A percentile compares a stretch with the other conserved stretches of the same genome.
Conservation (phyloP, 2,329 filamentous ascomycete genomes). For the Colletotrichum sansevieriae region DNA sequence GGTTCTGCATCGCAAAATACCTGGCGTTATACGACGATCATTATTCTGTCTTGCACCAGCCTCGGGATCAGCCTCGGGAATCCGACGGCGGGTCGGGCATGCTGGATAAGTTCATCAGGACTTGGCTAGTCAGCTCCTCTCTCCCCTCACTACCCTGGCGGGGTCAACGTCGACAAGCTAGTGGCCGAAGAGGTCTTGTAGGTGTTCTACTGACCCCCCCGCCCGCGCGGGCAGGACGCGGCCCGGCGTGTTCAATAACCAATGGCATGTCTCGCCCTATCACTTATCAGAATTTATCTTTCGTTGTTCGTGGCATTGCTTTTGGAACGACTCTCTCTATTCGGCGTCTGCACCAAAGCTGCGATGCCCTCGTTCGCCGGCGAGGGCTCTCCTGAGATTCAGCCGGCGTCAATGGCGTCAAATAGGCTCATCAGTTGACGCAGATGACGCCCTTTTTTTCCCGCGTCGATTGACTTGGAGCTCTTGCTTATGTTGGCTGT, state of each 20-base stretch:
- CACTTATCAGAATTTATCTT: conserved; percentile 38
- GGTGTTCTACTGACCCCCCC: conserved; percentile 31
- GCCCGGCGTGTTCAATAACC: conserved; percentile 30
- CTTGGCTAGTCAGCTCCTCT: conserved; percentile 13
- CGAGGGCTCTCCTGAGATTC: conserved; percentile 20
- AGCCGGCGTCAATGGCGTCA: conserved; percentile 37
- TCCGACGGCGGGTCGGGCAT: conserved; percentile 14
- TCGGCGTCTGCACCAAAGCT: conserved; percentile 22
- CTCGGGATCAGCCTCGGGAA: conserved; percentile 21
- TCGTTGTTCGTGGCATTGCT: conserved; percentile 34
- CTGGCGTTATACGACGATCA: conserved; percentile 33
- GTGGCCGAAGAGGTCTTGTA: conserved; percentile 33
- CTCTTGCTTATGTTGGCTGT: conserved; percentile 36
- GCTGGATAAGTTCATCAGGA: conserved; percentile 33
- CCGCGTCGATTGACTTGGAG: conserved; percentile 35
- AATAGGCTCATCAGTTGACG: conserved; percentile 33
- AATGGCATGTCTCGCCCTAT: conserved; percentile 40
- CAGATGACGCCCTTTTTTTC: conserved; percentile 35
- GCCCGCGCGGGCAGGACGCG: conserved; percentile 32
- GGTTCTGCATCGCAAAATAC: conserved; percentile 35
- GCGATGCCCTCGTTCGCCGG: conserved; percentile 9
- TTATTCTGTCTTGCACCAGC: conserved; percentile 33
- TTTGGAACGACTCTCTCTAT: conserved; percentile 31
- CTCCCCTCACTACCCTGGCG: conserved; percentile 22
- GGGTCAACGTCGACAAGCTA: conserved; percentile 30